Base-by-base conservation (phyloP, 1,284 basidiomycete species). In the Abortiporus biennis region DNA sequence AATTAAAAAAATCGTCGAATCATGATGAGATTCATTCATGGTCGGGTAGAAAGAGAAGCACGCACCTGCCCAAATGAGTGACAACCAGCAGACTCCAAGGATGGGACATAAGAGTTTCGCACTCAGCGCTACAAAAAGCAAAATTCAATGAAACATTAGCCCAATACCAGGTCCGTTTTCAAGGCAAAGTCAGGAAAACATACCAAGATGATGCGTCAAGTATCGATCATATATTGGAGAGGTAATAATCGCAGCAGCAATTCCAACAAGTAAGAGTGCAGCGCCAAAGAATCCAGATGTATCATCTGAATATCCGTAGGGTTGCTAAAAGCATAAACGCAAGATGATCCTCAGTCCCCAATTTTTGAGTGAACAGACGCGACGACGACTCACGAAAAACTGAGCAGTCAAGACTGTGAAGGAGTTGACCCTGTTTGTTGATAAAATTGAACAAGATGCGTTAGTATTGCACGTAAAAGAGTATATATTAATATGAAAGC, bases 171-270 rank as follows among this genome's bases (percentile, higher is more conserved):
- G n/a, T n/a, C n/a, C n/a, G n/a, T n/a, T n/a, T n/a, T n/a, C n/a
- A n/a, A n/a, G n/a, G n/a, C n/a, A n/a, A n/a, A n/a, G n/a, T n/a
- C n/a, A n/a, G n/a, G n/a, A n/a, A n/a, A n/a, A n/a, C n/a, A n/a
- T n/a, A 0, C 76, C 83, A 29, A 89, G 68, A 48, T 78, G 78
- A 47, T 78, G 71, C 1, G 85, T 87, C 45, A 90, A 74, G 6
- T 87, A 75, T 17, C 86, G 76, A 54, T 91, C 87, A 52, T 88
- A 82, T 2, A 89, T 60, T 0, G 87, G 88, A 0, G 86, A 74
- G 0, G 78, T 76, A 36, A 80, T 51, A 25, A 78, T 63, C 0
- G 86, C 80, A 12, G 75, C 71, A 3, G 83, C 62, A 46, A 91
- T 74, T 6, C 87, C 87, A 1, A 80, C 68, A 21, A 88, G 61